Base-by-base conservation (phyloP, 2,329 filamentous ascomycete species). In the Bertia moriformis region DNA sequence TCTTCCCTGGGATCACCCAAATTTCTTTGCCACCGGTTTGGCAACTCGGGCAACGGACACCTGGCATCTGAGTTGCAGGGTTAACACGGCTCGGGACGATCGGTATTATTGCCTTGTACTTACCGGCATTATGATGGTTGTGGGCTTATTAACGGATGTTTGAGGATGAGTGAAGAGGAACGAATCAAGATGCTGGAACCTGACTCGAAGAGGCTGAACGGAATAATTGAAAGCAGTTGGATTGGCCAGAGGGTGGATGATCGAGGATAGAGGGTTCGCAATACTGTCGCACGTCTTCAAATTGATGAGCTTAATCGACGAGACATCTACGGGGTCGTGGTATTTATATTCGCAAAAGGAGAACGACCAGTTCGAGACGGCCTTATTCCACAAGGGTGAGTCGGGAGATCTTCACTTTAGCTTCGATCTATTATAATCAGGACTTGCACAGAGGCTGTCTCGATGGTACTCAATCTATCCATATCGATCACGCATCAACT, bases 1-100 rank as follows among this genome's bases (percentile, higher is more conserved):
- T 52, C 42, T 62, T 63, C n/a, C 61, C 61, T 4, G 61, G 60
- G 40, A 63, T 63, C 3, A 64, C 61, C 61, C 61, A 64, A 18
- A 53, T 49, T 45, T 61, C 59, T 39, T 55, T 47, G 18, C 59
- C 58, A 4, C 52, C 40, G 2, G 42, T 43, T 38, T 47, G 41
- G 41, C 61, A 64, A 14, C 45, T 57, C 19, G 59, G 59, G 42
- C 61, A 64, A 19, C 54, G 52, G 15, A 61, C 54, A 43, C 61
- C 61, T n/a, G 60, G 58, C 61, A 64, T 62, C 60, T 63, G 17
- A 35, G 10, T 14, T 7, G 10, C 12, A 35, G 32, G 17, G 10
- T 35, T 15, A 35, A 18, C 10, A 35, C 10, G 7, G 12, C 12
- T 18, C 15, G 7, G 15, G 32, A 35, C 12, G 32, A 15, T 35